Evolutionary conservation across 495 filamentous ascomycete genomes (phyloP).

Genomic region (Penicillium maclennaniae): DNA sequence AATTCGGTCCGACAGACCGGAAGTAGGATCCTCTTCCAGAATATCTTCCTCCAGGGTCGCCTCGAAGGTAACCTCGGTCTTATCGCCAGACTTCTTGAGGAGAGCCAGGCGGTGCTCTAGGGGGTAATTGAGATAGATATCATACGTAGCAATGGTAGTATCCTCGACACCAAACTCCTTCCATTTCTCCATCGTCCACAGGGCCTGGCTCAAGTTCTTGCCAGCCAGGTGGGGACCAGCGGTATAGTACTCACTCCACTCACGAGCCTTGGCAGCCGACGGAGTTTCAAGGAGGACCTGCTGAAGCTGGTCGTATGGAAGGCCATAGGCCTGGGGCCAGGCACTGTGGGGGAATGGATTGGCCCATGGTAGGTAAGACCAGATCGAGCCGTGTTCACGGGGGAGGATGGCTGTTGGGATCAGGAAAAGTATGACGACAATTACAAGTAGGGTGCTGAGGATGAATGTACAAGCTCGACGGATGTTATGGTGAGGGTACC

Average conservation of each 20-base stretch:
- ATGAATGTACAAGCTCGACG: constrained; percentile 70
- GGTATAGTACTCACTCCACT: constrained; percentile 93
- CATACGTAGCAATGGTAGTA: constrained; percentile 71
- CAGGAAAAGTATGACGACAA: constrained; percentile 59
- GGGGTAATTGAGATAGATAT: constrained; percentile 91
- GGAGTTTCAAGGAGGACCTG: constrained; percentile 69
- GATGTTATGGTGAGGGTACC: constrained; percentile 64
- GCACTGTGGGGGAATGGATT: constrained; percentile 34
- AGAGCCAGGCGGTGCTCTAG: constrained; percentile 73
- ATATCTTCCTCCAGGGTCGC: constrained; percentile 81
- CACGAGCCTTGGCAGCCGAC: constrained; percentile 58
- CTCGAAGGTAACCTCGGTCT: constrained; percentile 62
- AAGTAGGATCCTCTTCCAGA: constrained; percentile 79
- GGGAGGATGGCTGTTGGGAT: constrained; percentile 40
- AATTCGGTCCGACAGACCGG: constrained; percentile 64
- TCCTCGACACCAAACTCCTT: constrained; percentile 74
- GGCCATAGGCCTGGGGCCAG: constrained; percentile 47
- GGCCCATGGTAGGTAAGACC: constrained; percentile 41
- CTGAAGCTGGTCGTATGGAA: constrained; percentile 64
- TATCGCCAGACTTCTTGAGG: constrained; percentile 50
- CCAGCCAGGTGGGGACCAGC: constrained; percentile 83
- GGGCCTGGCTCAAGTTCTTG: constrained; percentile 78
- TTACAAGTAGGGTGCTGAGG: constrained; percentile 52
- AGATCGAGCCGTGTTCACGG: constrained; percentile 37
- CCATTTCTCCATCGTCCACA: constrained; percentile 87